These are phyloP conservation scores for Quercus agrifolia DNA, from an alignment of 306 rosid species.

Conservation along the genomic window DNA sequence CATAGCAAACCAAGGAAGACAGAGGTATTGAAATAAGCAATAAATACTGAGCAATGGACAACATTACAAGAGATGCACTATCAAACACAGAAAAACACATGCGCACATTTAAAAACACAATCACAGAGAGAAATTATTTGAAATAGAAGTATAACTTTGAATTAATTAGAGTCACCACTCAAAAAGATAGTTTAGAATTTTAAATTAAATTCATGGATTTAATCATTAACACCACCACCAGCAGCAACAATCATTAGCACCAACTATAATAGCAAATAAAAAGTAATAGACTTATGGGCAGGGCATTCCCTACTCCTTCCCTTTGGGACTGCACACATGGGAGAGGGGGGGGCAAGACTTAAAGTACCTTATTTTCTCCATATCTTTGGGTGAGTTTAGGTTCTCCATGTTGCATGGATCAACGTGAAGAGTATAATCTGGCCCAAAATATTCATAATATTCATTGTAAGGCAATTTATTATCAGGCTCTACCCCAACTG, in stretches of 20 bases:
- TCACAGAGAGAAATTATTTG: not conserved
- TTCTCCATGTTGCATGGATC: constrained; percentile 83
- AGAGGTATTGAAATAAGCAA: not conserved
- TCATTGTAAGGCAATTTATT: constrained; percentile 84
- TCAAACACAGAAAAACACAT: not conserved
- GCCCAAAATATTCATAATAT: constrained; percentile 90
- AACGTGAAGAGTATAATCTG: constrained; percentile 74
- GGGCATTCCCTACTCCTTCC: too few relatives aligned
- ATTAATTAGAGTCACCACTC: not conserved
- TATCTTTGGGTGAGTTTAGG: constrained; percentile 68
- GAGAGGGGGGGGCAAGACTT: not conserved
- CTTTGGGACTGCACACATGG: too few relatives aligned
- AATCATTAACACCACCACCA: not conserved
- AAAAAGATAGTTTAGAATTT: not conserved
- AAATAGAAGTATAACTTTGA: not conserved
- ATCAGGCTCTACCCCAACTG: constrained; percentile 91
- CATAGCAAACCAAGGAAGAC: not conserved
- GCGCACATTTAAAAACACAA: not conserved
- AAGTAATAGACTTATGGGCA: not conserved
- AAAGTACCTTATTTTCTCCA: constrained; percentile 78
- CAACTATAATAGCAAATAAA: not conserved
- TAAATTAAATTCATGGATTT: not conserved
- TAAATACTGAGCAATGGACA: not conserved
- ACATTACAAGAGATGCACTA: not conserved
- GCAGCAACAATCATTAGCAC: not conserved